A percentile compares a stretch with the other conserved stretches of the same genome.
Evolutionary conservation across 768 basidiomycete genomes (phyloP).

Genomic region (Trametes cubensis): DNA sequence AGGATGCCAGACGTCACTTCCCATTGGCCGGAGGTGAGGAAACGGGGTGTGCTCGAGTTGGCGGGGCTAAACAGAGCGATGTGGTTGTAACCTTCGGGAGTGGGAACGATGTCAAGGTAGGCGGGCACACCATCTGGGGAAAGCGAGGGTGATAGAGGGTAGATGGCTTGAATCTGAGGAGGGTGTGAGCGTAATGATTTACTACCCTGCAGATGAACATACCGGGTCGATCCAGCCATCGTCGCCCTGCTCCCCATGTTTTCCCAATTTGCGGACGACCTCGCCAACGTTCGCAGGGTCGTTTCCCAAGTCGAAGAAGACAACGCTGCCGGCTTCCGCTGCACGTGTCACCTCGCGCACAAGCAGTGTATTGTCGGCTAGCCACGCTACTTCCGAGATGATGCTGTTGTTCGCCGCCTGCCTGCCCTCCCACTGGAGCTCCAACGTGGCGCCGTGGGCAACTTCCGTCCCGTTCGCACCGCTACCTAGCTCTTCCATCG

Average conservation of each 20-base stretch:
- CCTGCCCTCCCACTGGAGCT: conserved; percentile 68
- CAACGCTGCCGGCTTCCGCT: conserved; percentile 77
- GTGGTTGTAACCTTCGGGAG: conserved; percentile 82
- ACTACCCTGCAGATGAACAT: conserved; percentile 34
- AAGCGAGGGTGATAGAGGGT: conserved; percentile 52
- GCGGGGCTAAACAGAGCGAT: conserved; percentile 89
- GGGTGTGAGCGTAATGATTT: no score
- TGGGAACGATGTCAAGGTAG: conserved; percentile 91
- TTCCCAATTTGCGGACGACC: conserved; percentile 78
- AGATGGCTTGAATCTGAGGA: conserved; percentile 62
- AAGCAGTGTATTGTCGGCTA: conserved; percentile 71
- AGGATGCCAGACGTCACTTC: conserved; percentile 80
- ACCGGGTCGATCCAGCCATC: conserved; percentile 94
- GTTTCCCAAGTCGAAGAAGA: conserved; percentile 64
- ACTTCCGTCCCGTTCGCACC: conserved; percentile 21
- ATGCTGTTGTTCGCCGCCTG: conserved; percentile 65
- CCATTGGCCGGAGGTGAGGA: conserved; percentile 88
- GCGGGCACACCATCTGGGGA: conserved; percentile 52
- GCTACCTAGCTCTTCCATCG: conserved; percentile 30
- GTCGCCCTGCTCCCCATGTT: conserved; percentile 84
- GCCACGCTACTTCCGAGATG: conserved; percentile 85
- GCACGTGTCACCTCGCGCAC: conserved; percentile 88
- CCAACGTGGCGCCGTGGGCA: conserved; percentile 45
- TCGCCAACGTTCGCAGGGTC: conserved; percentile 40
- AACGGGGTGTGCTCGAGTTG: conserved; percentile 66